Evolutionary conservation across 352 stramenopile genomes (phyloP).

Genomic region (Globisporangium lucens): DNA sequence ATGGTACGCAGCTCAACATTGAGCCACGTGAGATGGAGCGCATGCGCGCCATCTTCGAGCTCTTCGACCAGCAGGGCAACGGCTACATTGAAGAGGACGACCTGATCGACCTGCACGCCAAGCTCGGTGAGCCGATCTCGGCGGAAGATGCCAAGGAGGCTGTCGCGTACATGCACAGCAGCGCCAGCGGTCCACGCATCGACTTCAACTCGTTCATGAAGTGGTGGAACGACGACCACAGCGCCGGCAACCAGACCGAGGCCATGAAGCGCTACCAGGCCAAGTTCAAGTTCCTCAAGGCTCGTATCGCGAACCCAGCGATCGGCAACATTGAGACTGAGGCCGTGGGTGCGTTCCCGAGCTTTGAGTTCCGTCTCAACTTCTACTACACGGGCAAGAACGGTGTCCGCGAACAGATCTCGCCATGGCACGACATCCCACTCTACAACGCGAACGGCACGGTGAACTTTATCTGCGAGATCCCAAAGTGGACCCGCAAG

Average conservation of each 20-base stretch:
- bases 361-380: slow-evolving; percentile 88
- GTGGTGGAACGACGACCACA: slow-evolving; percentile 87
- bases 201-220: slow-evolving; percentile 89
- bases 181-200: slow-evolving; percentile 47
- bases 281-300: slow-evolving; percentile 90
- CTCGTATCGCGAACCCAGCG: slow-evolving; percentile 77
- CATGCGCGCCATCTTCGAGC: slow-evolving; percentile 81
- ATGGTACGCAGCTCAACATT: slow-evolving; percentile 76
- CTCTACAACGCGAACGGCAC: slow-evolving; percentile 89
- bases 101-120: slow-evolving; percentile 74
- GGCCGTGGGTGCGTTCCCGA: slow-evolving; percentile 75
- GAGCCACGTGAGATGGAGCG: slow-evolving; percentile 82
- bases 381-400: slow-evolving; percentile 84
- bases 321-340: slow-evolving; percentile 80
- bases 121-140: slow-evolving; percentile 81
- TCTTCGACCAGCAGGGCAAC: slow-evolving; percentile 80
- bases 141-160: slow-evolving; percentile 69
- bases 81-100: slow-evolving; percentile 78
- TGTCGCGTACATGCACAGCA: slow-evolving; percentile 65
- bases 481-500: slow-evolving; percentile 97
- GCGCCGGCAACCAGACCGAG: slow-evolving; percentile 59
- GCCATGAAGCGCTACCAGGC: slow-evolving; percentile 82
- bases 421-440: slow-evolving; percentile 98
- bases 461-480: slow-evolving; percentile 95
- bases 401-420: slow-evolving; percentile 86